Evolutionary conservation across 768 basidiomycete species (phyloP).

Genomic region (Epithele typhae): DNA sequence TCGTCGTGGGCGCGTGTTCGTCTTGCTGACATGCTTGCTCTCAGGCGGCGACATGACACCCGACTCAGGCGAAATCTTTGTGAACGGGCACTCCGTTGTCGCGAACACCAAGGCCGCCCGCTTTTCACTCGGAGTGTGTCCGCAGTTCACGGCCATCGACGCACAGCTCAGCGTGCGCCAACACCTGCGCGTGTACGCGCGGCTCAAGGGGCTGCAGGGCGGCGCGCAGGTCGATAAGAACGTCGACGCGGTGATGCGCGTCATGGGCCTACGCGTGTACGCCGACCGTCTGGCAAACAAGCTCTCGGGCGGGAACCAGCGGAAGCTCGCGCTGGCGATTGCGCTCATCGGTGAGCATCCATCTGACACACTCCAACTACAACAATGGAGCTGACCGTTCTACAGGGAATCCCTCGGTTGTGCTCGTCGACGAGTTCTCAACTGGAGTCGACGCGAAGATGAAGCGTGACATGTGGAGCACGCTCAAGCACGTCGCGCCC

Average conservation of each 20-base stretch:
- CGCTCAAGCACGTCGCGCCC: slow-evolving; percentile 55
- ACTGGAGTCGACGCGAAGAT: slow-evolving; percentile 81
- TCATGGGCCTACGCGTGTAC: slow-evolving; percentile 55
- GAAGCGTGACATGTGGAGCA: slow-evolving; percentile 82
- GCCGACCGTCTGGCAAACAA: slow-evolving; percentile 70
- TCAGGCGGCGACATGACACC: slow-evolving; percentile 1
- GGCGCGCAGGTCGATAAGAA: slow-evolving; percentile 48
- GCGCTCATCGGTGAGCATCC: slow-evolving; percentile 59
- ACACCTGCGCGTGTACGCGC: slow-evolving; percentile 67
- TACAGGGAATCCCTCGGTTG: slow-evolving; percentile 67
- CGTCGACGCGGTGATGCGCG: slow-evolving; percentile 52
- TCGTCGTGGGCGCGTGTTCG: neutral
- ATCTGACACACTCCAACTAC: too few species aligned
- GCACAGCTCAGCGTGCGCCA: slow-evolving; percentile 73
- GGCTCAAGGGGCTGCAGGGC: slow-evolving; percentile 60
- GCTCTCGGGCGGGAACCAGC: slow-evolving; percentile 75
- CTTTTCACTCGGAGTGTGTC: slow-evolving; percentile 73
- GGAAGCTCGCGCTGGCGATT: slow-evolving; percentile 73
- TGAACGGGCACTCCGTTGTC: slow-evolving; percentile 63
- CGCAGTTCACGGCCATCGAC: slow-evolving; percentile 83
- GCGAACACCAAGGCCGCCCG: slow-evolving; percentile 60
- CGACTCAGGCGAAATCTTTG: slow-evolving; percentile 60
- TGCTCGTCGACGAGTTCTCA: slow-evolving; percentile 81
- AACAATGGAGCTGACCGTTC: neutral
- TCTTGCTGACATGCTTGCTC: neutral